Evolutionary conservation across 139 green algal genomes (phyloP).

Genomic region (Gonium pectorale): DNA sequence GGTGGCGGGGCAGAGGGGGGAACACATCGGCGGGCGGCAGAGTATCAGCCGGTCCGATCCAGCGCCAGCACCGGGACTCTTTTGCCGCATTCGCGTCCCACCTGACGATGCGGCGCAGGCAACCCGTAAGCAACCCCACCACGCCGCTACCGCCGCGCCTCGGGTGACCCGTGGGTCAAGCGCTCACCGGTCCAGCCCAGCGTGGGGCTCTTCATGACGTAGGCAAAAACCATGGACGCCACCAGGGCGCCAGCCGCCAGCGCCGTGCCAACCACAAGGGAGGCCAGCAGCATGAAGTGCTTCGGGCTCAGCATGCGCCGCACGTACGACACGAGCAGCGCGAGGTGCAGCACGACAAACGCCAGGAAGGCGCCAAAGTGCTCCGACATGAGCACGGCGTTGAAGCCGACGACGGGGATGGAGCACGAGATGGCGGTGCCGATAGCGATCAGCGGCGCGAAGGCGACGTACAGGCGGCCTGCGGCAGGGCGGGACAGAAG

Average conservation of each 20-base stretch:
- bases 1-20: no score
- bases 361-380: conserved; percentile 95
- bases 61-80: no score
- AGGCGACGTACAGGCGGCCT: conserved; percentile 85
- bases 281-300: conserved; percentile 24
- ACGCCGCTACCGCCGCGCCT: no score
- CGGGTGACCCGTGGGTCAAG: background rate
- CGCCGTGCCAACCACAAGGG: conserved; percentile 61
- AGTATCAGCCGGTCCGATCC: no score
- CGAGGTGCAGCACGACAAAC: conserved; percentile 82
- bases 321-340: conserved; percentile 76
- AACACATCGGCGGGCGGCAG: no score
- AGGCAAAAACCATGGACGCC: conserved; percentile 73
- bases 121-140: background rate
- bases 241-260: conserved; percentile 53
- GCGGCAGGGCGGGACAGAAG: background rate
- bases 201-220: conserved; percentile 89
- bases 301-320: conserved; percentile 50
- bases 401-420: conserved; percentile 97
- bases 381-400: conserved; percentile 94
- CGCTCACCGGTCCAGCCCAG: conserved; percentile 92
- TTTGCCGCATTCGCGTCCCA: no score
- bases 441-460: conserved; percentile 84
- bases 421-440: conserved; percentile 75
- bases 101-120: no score